Conservation (phyloP, 345 rosid genomes). For the Moricandia moricandioides region DNA sequence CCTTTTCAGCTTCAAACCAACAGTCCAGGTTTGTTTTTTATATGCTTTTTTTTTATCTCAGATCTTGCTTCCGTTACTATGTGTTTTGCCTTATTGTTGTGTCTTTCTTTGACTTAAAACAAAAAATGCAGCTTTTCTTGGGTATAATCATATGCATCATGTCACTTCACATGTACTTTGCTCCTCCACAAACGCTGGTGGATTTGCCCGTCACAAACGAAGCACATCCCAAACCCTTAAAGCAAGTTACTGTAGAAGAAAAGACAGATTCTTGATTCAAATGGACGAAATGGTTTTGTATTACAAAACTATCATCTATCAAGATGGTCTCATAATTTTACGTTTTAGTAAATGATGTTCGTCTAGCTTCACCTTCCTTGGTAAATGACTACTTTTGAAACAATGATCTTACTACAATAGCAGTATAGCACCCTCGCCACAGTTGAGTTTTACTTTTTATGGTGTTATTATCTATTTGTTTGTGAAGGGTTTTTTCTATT, state of each 20-base stretch:
- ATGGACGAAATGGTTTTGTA: background rate
- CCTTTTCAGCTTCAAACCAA: constrained; percentile 71
- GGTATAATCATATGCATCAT: constrained; percentile 91
- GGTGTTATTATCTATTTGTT: no score
- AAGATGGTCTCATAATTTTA: background rate
- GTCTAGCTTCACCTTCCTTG: background rate
- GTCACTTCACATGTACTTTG: constrained; percentile 94
- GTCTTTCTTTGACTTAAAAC: background rate
- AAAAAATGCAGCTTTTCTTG: constrained; percentile 74
- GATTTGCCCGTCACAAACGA: constrained; percentile 53
- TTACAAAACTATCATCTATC: background rate
- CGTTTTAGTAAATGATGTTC: background rate
- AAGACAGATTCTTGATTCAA: constrained; percentile 55
- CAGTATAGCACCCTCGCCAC: no score
- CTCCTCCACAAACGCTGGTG: constrained; percentile 66
- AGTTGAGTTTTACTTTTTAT: no score
- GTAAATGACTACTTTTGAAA: background rate
- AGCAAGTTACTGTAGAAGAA: constrained; percentile 53
- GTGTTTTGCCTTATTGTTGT: constrained; percentile 7
- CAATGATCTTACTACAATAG: background rate
- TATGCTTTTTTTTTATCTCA: background rate
- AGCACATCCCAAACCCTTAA: constrained; percentile 54
- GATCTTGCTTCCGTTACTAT: constrained; percentile 6
- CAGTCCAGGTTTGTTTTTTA: constrained; percentile 52
- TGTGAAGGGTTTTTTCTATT: no score